Evolutionary conservation across 805 yeast genomes (phyloP), one percentile per base, ranked within the genome.

Genomic region (Ogataea angusta): DNA sequence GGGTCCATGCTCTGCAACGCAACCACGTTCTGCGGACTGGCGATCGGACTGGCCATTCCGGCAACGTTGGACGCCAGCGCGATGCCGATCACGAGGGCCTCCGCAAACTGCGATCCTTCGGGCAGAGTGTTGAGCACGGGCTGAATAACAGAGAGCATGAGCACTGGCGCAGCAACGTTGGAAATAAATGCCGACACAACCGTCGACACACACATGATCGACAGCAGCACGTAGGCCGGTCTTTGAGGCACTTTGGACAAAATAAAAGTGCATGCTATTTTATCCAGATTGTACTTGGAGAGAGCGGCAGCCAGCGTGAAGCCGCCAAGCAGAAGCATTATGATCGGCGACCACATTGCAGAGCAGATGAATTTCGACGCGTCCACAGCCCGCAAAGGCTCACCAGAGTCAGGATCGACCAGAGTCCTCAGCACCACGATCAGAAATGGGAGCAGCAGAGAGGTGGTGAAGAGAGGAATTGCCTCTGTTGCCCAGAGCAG

Each of bases 21-120:
- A 53, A 91, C 81, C 47, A 91, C 86, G 62, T 91, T 91, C 59
- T 91, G 99, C 2, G 99, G 99, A 3, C 96, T 87, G 1, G 97
- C 90, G 56, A 91, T 91, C 6, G 99, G 99, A 4, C 96, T 87
- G 0, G 96, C 84, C 95, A 90, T 91, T 49, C 99, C 99, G 16
- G 96, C 98, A 34, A 91, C 70, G 59, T 91, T 88, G 6, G 95
- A 84, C 2, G 98, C 95, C 42, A 91, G 68, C 0, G 98, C 98
- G 51, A 91, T 85, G 31, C 97, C 98, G 33, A 91, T 66, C 36
- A 91, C 84, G 52, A 91, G 70, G 2, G 95, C 88, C 57, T 86
- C 83, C 6, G 86, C 85, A 54, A 88, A 87, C 3, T 79, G 73
- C 16, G 90, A 82, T 10, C 79, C 79, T 35, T 84, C 78, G 15